Evolutionary conservation across 1,139 yeast genomes (phyloP).

Genomic region (Suhomyces panamericanus): DNA sequence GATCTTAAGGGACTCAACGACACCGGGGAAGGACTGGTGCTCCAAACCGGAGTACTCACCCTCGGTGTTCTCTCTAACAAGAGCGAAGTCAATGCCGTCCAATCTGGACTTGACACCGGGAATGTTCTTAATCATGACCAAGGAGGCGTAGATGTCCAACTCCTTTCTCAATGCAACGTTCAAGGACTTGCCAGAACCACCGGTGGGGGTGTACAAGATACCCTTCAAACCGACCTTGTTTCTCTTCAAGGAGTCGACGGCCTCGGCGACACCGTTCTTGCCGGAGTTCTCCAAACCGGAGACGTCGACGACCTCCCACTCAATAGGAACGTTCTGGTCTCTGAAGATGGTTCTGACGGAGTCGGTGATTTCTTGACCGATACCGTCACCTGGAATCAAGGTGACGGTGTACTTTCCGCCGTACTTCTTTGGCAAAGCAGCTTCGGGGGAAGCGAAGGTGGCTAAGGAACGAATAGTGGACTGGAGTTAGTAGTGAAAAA

Average conservation of each 20-base stretch:
- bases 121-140: slow-evolving; percentile 88
- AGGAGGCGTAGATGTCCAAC: slow-evolving; percentile 91
- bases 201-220: slow-evolving; percentile 87
- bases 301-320: slow-evolving; percentile 90
- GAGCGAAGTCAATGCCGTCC: slow-evolving; percentile 84
- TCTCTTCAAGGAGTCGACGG: slow-evolving; percentile 89
- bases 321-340: slow-evolving; percentile 84
- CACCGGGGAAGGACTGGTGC: slow-evolving; percentile 97
- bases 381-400: slow-evolving; percentile 95
- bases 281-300: slow-evolving; percentile 73
- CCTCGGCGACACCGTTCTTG: slow-evolving; percentile 69
- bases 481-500: slow-evolving; percentile 18
- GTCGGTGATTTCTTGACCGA: slow-evolving; percentile 94
- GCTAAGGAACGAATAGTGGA: slow-evolving; percentile 47
- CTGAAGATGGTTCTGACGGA: slow-evolving; percentile 89
- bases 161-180: slow-evolving; percentile 97
- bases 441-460: slow-evolving; percentile 55
- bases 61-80: slow-evolving; percentile 95
- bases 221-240: slow-evolving; percentile 98
- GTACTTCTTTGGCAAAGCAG: slow-evolving; percentile 82
- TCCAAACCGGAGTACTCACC: slow-evolving; percentile 99
- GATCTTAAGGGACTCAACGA: slow-evolving; percentile 93
- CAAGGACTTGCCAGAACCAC: slow-evolving; percentile 59
- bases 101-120: slow-evolving; percentile 93
- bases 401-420: slow-evolving; percentile 94